Base-by-base conservation (phyloP, 371 early-diverging fungal genomes). In the Vairimorpha apis region DNA sequence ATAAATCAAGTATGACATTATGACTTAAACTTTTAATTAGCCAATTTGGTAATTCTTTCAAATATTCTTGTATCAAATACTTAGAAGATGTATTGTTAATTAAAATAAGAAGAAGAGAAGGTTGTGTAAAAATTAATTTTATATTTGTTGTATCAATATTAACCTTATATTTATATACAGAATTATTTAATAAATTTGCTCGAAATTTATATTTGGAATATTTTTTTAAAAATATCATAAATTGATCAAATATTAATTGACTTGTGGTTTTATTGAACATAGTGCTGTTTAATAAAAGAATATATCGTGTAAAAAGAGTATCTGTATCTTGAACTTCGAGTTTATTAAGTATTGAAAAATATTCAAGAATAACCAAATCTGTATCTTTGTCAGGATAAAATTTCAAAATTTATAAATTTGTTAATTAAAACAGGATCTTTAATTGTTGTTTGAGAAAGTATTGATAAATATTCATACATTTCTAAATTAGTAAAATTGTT, bases 341-440 rank as follows among this genome's bases (percentile, higher is more conserved):
- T n/a, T 33, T 51, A 37, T 67, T 70, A 23, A 47, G 25, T 23
- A 70, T 37, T 21, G 37, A 29, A 37, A 70, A 70, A 49, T 70
- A 70, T 49, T 70, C 62, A 18, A 70, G 62, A 49, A 70, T 70
- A 8, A 59, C 70, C 21, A 14, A 21, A 35, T 70, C 70, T 1
- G 70, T 70, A 30, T 70, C 70, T 44, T 70, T 70, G 29, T 70
- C 70, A 25, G 60, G 70, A 8, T 49, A 49, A 25, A 70, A 70
- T 32, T 70, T 70, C 1, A 70, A 47, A 59, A n/a, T 35, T 35
- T 3, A 37, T 18, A 13, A 30, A 35, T 59, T 35, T 18, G 1
- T 18, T 3, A 4, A 59, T 3, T 16, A 59, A 23, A n/a, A 23
- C 27, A 12, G 3, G 1, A 25, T 53, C 25, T 53, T 53, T 16